Base-by-base conservation (phyloP, 257 asterid genomes). In the Solanum tacnaense region DNA sequence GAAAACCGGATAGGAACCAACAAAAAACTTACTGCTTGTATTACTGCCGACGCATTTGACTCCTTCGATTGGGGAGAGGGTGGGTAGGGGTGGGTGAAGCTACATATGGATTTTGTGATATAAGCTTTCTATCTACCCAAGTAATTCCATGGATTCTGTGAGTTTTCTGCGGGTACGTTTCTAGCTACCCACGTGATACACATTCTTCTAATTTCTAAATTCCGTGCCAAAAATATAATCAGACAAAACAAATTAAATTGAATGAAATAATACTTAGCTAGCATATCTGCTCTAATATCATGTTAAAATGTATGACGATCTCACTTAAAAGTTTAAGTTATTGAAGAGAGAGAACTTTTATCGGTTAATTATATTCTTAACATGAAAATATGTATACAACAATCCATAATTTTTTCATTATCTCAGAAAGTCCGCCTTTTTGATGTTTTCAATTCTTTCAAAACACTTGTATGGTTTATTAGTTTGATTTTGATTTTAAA, bases 141-240 rank as follows among this genome's bases (percentile, higher is more conserved):
- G 81, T 20, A 73, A 73, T 74, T 35, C 49, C 82, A 38, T 76
- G 84, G 56, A 75, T 75, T 38, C 34, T 23, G 29, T 13, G 27
- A 56, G 65, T 73, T 34, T 35, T 73, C 82, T 18, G 9, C 27
- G 29, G 70, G 70, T 60, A 60, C n/a, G 65, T 18, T 56, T 56
- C 65, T 18, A 56, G n/a, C 65, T 56, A 56, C n/a, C 10, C n/a
- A 18, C 65, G 11, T 18, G n/a, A 6, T 56, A 56, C n/a, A 6
- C 11, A 56, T 56, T 23, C 12, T 60, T 60, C 13, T 21, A 60
- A 60, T 23, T 23, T 62, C 6, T 23, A 60, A 23, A 60, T 10
- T 60, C 0, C 13, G 6, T 60, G 27, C 0, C 3, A 4, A 52
- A 20, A 10, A 56, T 56, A 56, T 18, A 56, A 56, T 56, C 0